Base-by-base conservation (phyloP, 2,329 filamentous ascomycete genomes). In the Endoconidiophora laricicola region DNA sequence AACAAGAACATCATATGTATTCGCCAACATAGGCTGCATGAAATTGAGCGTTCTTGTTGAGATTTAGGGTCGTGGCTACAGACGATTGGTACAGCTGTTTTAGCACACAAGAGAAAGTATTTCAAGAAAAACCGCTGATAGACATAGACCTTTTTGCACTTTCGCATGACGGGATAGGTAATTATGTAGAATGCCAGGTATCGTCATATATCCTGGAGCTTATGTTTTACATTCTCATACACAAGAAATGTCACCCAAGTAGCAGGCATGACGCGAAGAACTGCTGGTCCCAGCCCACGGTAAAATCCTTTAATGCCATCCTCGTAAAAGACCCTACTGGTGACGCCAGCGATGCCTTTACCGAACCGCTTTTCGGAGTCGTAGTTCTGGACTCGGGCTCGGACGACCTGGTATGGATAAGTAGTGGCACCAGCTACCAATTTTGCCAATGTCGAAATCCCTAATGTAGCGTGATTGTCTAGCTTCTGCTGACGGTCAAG, bases 211-310 rank as follows among this genome's bases (percentile, higher is more conserved):
- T 50, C 48, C 22, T 76, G 69, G 36, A 93, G 62, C 61, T 85
- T 81, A 56, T 75, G 78, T 66, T 83, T 87, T 53, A 83, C 81
- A 64, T 96, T 96, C 69, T 98, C 91, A 65, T 96, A 96, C 22
- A 96, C 88, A 58, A 98, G 65, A 62, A 98, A 96, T 1, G 90
- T 96, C 49, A 95, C 86, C 76, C 91, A 94, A 3, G 91, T 96
- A 29, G 87, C 88, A 3, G 91, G 91, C 63, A 98, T 71, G 24
- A 96, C 91, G 54, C 91, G 76, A 48, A 94, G 70, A n/a, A 94
- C 74, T 56, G 90, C 94, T 1, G 90, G 88, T 39, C 86, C 78
- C 52, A 96, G 69, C 1, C 91, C 91, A 56, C 88, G 86, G 65
- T 96, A 98, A 65, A 95, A 96, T 0, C 90, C 90, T 7, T 74